Conservation (phyloP, 306 rosid genomes). For the Lupinus albus region DNA sequence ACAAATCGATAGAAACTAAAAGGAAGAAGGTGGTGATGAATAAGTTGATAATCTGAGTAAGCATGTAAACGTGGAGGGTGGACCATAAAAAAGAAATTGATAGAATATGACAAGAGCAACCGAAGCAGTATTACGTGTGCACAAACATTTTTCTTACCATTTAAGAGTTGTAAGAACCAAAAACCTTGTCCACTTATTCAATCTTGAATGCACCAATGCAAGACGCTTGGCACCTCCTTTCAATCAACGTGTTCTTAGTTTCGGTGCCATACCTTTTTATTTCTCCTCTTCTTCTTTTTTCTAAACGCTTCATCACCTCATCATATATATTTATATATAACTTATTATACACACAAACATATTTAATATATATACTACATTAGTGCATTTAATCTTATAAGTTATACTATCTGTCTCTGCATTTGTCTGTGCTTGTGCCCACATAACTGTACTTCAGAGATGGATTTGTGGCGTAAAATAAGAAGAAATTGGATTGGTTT, state of each 20-base stretch:
- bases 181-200: slow-evolving; percentile 27
- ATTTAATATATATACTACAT: not conserved
- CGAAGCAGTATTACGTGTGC: slow-evolving; percentile 22
- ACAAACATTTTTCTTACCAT: not conserved
- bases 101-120: slow-evolving; percentile 45
- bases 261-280: slow-evolving; percentile 37
- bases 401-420: not conserved
- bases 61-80: slow-evolving; percentile 38
- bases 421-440: not conserved
- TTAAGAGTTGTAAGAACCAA: not conserved
- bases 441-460: slow-evolving; percentile 27
- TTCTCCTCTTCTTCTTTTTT: not conserved
- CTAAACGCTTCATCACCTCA: not conserved
- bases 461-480: slow-evolving; percentile 59
- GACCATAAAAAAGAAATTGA: slow-evolving; percentile 27
- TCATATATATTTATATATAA: not conserved
- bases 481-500: slow-evolving; percentile 46
- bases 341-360: too few species aligned
- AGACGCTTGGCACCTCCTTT: slow-evolving; percentile 60
- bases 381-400: too few species aligned
- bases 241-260: slow-evolving; percentile 54
- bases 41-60: slow-evolving; percentile 12
- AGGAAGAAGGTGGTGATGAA: not conserved
- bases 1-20: not conserved
- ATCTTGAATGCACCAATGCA: slow-evolving; percentile 30